Evolutionary conservation across 345 rosid species (phyloP), one percentile per base, ranked within the genome.

Genomic region (Litchi chinensis): DNA sequence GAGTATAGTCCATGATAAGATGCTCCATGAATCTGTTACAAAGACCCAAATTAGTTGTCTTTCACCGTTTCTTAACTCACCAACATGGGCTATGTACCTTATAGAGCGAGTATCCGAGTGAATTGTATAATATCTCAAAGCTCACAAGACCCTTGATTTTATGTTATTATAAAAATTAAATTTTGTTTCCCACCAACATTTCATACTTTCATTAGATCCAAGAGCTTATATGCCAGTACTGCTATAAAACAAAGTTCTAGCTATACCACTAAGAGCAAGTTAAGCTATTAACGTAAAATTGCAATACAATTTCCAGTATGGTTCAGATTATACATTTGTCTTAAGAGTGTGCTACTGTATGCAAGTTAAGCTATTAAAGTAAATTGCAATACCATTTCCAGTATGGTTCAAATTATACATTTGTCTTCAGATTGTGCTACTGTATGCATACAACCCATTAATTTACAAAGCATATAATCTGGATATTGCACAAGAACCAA

Each of bases 41-140:
- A 39, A 32, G 39, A 3, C 65, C 19, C 28, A 22, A 46, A 44
- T 21, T 12, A n/a, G 62, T 37, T 26, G 21, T 71, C 75, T 59
- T 74, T 62, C 70, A 22, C 54, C 78, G 59, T 74, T 74, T 54
- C 70, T 39, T 62, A 18, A 73, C 50, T 48, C 32, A 57, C 39
- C 22, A 50, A 46, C 65, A 44, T 46, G 37, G 46, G n/a, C 54
- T 12, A 52, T 32, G 11, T 57, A 77, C 43, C 67, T 22, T 48
- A 75, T 39, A 43, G 19, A 65, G 65, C 50, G 19, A 56, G 56
- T 64, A 64, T 64, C 48, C 18, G 71, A 52, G 70, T 21, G 18
- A 79, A 50, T n/a, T 24, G 54, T 5, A 21, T 46, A 70, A 78
- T 9, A 71, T 21, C 41, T 37, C 28, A 71, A 77, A 60, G 28